Evolutionary conservation across 306 rosid genomes (phyloP), one percentile per base, ranked within the genome.

Genomic region (Acmispon strigosus): DNA sequence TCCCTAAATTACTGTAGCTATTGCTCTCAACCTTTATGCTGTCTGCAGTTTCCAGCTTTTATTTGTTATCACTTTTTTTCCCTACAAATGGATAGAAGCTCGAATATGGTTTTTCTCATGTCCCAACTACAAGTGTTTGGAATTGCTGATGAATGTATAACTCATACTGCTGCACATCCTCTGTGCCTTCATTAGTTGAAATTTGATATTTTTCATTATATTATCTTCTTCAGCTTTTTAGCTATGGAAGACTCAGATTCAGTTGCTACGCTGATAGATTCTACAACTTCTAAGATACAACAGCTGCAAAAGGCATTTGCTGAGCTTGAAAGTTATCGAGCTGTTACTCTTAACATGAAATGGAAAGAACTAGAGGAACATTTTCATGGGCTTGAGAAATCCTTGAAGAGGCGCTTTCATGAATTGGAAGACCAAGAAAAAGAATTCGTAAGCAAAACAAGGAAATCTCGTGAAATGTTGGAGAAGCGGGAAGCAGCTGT

Each of bases 331-430:
- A 89, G 96, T 69, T 90, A 91, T 84, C 82, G 95, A 69, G 92
- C 97, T 6, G 81, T 91, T 51, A 84, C 97, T 62, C 91, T 91
- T 50, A 95, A 95, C 80, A 0, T 95, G 84, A 95, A 91, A 82
- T 95, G 99, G 99, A 95, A 89, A 79, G 97, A 95, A 81, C 87
- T 95, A 29, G 99, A 95, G 84, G 99, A 86, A 53, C 99, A 91
- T 75, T 89, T 95, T 16, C 96, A 89, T 42, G 99, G 99, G 72
- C 96, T 95, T 62, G 99, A 95, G 82, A 95, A 91, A 78, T 95
- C 99, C 76, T 76, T 95, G 69, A 95, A 95, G 84, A 89, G 99
- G 78, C 99, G 99, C 83, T 95, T 95, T 62, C 88, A 91, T 81
- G 97, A 89, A 76, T 76, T 95, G 80, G 99, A 95, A 78, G 95